phyloP scores from a whole-genome alignment of 2,329 filamentous ascomycete species.

The Piedraia hortae region DNA sequence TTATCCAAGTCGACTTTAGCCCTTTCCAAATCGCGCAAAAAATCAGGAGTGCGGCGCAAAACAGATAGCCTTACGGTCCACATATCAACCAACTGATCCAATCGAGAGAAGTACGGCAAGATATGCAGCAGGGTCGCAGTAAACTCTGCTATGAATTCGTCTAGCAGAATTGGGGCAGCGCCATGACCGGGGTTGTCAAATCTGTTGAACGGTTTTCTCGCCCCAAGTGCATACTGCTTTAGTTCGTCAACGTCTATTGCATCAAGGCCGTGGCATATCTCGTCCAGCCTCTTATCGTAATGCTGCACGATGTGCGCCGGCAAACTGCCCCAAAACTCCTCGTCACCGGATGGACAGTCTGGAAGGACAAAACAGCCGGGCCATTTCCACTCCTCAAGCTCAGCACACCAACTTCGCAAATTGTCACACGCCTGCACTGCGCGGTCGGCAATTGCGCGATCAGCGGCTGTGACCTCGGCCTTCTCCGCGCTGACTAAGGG shows the following conservation, averaged over 20 bases:
- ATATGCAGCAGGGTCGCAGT: constrained; percentile 80
- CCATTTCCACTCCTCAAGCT: constrained; percentile 37
- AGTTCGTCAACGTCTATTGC: constrained; percentile 57
- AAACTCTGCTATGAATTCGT: constrained; percentile 70
- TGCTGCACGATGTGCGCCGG: constrained; percentile 31
- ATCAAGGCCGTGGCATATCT: constrained; percentile 43
- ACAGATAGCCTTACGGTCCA: constrained; percentile 59
- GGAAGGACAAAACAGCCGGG: constrained; percentile 21
- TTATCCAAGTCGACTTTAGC: constrained; percentile 35
- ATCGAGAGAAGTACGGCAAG: constrained; percentile 48
- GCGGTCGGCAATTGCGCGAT: constrained; percentile 43
- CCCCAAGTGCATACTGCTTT: constrained; percentile 62
- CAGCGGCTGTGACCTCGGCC: too few relatives aligned
- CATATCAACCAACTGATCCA: constrained; percentile 42
- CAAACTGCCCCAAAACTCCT: constrained; percentile 43
- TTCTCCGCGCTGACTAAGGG: too few relatives aligned
- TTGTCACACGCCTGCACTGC: constrained; percentile 43
- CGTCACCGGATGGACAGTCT: constrained; percentile 8
- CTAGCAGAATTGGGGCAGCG: constrained; percentile 23
- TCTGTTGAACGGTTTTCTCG: too few relatives aligned
- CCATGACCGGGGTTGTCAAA: too few relatives aligned
- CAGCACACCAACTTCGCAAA: constrained; percentile 47
- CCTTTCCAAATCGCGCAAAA: constrained; percentile 35
- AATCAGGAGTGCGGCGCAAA: constrained; percentile 41
- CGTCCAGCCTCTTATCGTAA: constrained; percentile 47